Conservation (phyloP, 495 filamentous ascomycete species). For the Lineolata rhizophorae region DNA sequence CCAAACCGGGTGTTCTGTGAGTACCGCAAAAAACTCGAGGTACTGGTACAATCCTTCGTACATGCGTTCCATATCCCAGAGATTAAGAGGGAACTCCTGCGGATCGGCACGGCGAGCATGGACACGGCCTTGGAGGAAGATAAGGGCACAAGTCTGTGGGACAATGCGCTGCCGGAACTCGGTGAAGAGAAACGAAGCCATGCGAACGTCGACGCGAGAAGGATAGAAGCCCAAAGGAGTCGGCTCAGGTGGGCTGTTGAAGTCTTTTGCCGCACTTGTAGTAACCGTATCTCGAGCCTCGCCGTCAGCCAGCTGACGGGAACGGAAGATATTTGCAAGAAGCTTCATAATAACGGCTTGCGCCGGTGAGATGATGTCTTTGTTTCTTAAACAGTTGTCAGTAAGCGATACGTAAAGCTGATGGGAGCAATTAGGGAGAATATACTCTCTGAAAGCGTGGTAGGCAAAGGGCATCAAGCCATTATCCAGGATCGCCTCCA, state of each 20-base stretch:
- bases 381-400: slow-evolving; percentile 23
- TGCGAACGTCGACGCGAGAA: slow-evolving; percentile 33
- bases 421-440: slow-evolving; percentile 1
- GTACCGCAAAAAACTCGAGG: slow-evolving; percentile 79
- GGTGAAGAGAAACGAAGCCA: slow-evolving; percentile 76
- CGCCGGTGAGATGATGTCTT: slow-evolving; percentile 87
- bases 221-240: slow-evolving; percentile 3
- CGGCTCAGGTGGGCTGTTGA: not conserved
- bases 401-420: not conserved
- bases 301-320: slow-evolving; percentile 23
- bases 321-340: slow-evolving; percentile 69
- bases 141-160: slow-evolving; percentile 77
- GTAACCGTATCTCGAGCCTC: too few species aligned
- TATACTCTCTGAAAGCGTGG: slow-evolving; percentile 55
- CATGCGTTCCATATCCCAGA: slow-evolving; percentile 91
- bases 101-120: slow-evolving; percentile 38
- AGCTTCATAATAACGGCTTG: slow-evolving; percentile 82
- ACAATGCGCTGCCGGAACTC: slow-evolving; percentile 82
- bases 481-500: slow-evolving; percentile 74
- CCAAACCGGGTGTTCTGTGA: slow-evolving; percentile 41
- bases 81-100: slow-evolving; percentile 76
- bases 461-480: slow-evolving; percentile 77
- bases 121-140: slow-evolving; percentile 82
- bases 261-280: too few species aligned
- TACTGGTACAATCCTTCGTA: slow-evolving; percentile 81